Evolutionary conservation across 331 rosid genomes (phyloP), one percentile per base, ranked within the genome.

Genomic region (Acacia concinna): DNA sequence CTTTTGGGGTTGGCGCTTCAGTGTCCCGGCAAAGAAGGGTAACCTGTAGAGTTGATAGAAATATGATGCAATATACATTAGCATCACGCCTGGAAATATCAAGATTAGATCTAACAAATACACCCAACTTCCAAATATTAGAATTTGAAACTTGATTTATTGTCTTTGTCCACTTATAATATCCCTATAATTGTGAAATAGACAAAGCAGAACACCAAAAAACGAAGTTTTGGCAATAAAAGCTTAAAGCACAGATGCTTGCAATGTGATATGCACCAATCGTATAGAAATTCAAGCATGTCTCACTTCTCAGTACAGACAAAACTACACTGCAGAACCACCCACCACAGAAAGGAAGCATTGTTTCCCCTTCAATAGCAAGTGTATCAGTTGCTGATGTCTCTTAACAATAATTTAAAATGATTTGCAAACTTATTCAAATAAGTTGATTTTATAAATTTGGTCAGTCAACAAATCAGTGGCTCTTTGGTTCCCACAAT

Each of bases 1-100:
- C 87, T 79, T 85, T 89, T 54, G 80, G 87, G 47, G 88, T 86
- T 47, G 93, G 76, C 72, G 86, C 88, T 54, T 90, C 97, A 12
- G 85, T 75, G 79, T 82, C 89, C 77, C 88, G 92, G 85, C 96
- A 95, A 51, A 95, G 99, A 80, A 95, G 98, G 46, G 99, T 95
- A 81, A 91, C 88, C 99, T 95, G 49, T 72, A 75, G 62, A 73
- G 78, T 73, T 37, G 65, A 57, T 79, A 44, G 74, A 54, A 73
- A 81, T 6, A 84, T 23, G 89, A 59, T 47, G 73, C 74, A 71
- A 71, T 65, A 75, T 72, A 71, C 49, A 72, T 57, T 68, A 74
- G 28, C 69, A 78, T 62, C 44, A 72, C 28, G 52, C 76, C 76
- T 62, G 31, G 52, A 40, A 35, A 63, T 68, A 74, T 28, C 34